Evolutionary conservation across 179 eudicot species (phyloP), one percentile per base, ranked within the genome.

Genomic region (Corrigiola litoralis): DNA sequence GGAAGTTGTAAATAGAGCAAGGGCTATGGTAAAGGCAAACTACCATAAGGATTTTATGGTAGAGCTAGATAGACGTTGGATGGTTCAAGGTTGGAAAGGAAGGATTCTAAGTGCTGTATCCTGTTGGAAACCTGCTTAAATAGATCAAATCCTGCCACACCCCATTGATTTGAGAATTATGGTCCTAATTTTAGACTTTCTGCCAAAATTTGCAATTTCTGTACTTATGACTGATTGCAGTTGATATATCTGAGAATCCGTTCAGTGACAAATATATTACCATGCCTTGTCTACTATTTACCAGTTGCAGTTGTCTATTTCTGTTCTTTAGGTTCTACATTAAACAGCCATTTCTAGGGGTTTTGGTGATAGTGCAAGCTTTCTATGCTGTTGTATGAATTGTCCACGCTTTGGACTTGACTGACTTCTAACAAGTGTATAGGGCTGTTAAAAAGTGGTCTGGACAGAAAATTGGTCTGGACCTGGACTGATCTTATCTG

Each of bases 21-120:
- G 44, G 45, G 68, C 71, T 3, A 80, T 66, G 69, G 84, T 83
- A 36, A 80, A 68, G 58, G 59, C 74, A 11, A 71, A 70, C 14
- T 83, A 80, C 42, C 78, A 77, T 48, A 83, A 80, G 63, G 80
- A 80, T 64, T 80, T 83, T 70, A 75, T 77, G 74, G 65, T 83
- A 4, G 80, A 77, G 63, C 82, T 66, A 50, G 80, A 77, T 32
- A 61, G 63, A 41, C 50, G 70, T 20, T 83, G 87, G 87, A 58
- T 83, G 77, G 65, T 83, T 49, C 80, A 75, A 40, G 87, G 84
- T 12, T 83, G 87, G 87, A 83, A 77, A 51, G 87, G 87, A 13
- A 74, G 87, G 62, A 77, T 72, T 56, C 16, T 83, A 58, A 61
- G 59, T 58, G 84, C 84, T 12, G 45, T 71, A 25, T 83, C 87